phyloP scores from a whole-genome alignment of 176 grass and related monocot genomes.

The bread wheat (Triticum aestivum) region DNA sequence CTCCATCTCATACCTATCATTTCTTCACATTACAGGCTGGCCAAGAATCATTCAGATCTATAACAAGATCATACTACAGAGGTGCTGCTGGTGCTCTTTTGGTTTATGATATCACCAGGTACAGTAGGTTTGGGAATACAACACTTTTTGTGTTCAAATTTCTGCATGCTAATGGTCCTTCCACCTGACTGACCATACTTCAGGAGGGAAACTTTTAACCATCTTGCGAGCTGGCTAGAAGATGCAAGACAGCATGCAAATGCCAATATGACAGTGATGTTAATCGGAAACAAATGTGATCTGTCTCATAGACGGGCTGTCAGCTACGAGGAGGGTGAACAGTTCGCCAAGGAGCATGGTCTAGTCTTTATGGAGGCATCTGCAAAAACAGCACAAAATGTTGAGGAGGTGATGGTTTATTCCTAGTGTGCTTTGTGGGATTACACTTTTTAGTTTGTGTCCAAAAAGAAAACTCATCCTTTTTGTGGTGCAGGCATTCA shows the following conservation, averaged over 20 bases:
- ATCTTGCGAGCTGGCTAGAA: constrained; percentile 81
- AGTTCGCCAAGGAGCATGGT: constrained; percentile 75
- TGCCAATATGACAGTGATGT: constrained; percentile 76
- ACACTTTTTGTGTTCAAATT: not conserved
- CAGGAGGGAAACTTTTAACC: constrained; percentile 89
- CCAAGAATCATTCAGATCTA: constrained; percentile 86
- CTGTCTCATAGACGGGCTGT: constrained; percentile 75
- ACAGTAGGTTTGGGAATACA: not conserved
- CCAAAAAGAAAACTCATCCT: not conserved
- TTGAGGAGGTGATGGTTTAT: constrained; percentile 54
- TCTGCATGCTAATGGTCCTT: not conserved
- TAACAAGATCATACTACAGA: constrained; percentile 89
- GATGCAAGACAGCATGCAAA: constrained; percentile 82
- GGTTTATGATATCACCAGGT: constrained; percentile 86
- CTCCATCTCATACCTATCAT: constrained; percentile 22
- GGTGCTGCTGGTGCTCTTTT: constrained; percentile 81
- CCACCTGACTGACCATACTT: not conserved
- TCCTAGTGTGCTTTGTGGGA: not conserved
- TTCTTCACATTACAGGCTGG: constrained; percentile 49
- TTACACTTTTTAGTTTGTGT: not conserved
- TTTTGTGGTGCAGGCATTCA: constrained; percentile 56
- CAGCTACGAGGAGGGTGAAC: constrained; percentile 74
- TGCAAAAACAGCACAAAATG: constrained; percentile 71
- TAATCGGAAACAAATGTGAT: constrained; percentile 80
- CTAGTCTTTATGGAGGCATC: constrained; percentile 85